A percentile compares a stretch with the other conserved stretches of the same genome.
These are phyloP conservation scores for Halenospora varia DNA, from an alignment of 495 filamentous ascomycete species.

Conservation along the genomic window DNA sequence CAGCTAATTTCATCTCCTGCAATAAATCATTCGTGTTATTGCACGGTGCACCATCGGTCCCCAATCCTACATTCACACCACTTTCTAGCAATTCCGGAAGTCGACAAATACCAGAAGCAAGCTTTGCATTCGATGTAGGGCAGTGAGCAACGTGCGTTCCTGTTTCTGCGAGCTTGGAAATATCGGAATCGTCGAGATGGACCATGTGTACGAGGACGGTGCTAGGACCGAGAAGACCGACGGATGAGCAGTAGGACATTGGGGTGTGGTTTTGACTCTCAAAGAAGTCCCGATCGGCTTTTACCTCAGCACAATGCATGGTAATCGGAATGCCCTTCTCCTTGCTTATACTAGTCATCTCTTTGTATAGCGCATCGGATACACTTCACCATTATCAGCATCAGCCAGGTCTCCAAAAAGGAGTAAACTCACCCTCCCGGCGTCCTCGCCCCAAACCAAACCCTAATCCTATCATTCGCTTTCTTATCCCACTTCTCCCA, in stretches of 20 bases:
- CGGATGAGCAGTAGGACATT: slow-evolving; percentile 39
- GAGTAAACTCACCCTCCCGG: slow-evolving; percentile 33
- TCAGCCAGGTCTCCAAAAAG: background rate
- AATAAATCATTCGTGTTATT: slow-evolving; percentile 47
- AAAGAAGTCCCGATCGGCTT: slow-evolving; percentile 41
- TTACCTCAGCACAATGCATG: slow-evolving; percentile 28
- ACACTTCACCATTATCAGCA: slow-evolving; percentile 26
- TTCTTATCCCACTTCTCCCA: slow-evolving; percentile 43
- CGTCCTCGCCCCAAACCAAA: slow-evolving; percentile 49
- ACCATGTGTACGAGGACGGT: slow-evolving; percentile 45
- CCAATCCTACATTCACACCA: slow-evolving; percentile 40
- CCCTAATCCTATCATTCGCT: slow-evolving; percentile 39
- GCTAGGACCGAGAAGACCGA: slow-evolving; percentile 34
- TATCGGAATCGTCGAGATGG: slow-evolving; percentile 42
- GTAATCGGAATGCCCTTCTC: slow-evolving; percentile 26
- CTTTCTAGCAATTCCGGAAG: slow-evolving; percentile 34
- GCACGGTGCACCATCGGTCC: slow-evolving; percentile 49
- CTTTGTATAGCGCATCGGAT: slow-evolving; percentile 39
- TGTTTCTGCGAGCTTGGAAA: slow-evolving; percentile 33
- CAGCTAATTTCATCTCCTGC: slow-evolving; percentile 49
- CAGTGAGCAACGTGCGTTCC: slow-evolving; percentile 45
- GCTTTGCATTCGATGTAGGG: slow-evolving; percentile 46
- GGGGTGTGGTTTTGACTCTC: slow-evolving; percentile 36
- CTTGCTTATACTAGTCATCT: slow-evolving; percentile 39
- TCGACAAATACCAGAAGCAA: slow-evolving; percentile 44